Evolutionary conservation across 2,329 filamentous ascomycete genomes (phyloP).

Genomic region (Orbilia oligospora): DNA sequence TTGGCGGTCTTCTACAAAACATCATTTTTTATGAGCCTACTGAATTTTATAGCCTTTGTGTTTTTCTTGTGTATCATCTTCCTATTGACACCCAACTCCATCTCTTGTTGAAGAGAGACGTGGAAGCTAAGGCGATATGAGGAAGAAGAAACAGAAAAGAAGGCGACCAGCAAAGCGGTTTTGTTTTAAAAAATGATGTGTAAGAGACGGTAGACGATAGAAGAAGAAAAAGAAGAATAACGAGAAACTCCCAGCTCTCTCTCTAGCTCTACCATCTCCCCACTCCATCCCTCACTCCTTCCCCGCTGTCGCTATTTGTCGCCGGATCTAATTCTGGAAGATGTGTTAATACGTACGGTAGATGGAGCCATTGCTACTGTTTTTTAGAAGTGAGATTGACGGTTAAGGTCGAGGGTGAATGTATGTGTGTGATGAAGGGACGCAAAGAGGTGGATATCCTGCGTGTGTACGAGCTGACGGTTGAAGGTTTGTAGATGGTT

Average conservation of each 20-base stretch:
- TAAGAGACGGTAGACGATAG: conserved; percentile 64
- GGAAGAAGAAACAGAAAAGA: not conserved
- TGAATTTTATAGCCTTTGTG: conserved; percentile 74
- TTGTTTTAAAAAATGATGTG: conserved; percentile 67
- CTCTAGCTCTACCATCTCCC: not conserved
- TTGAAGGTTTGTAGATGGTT: conserved; percentile 23
- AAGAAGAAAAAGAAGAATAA: not conserved
- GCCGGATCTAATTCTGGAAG: not conserved
- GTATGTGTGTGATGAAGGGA: conserved; percentile 46
- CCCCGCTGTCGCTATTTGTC: conserved; percentile 40
- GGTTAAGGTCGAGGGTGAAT: conserved; percentile 62
- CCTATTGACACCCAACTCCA: not conserved
- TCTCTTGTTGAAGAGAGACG: not conserved
- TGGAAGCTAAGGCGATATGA: too few species aligned
- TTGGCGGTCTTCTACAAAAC: conserved; percentile 75
- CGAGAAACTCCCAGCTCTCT: not conserved
- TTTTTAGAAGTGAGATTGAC: conserved; percentile 53
- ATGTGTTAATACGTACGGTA: conserved; percentile 47
- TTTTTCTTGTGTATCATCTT: not conserved
- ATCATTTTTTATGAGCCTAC: conserved; percentile 85
- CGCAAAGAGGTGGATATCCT: conserved; percentile 65
- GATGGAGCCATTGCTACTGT: conserved; percentile 53
- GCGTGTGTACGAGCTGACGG: conserved; percentile 60
- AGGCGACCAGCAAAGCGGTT: conserved; percentile 64
- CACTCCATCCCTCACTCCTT: conserved; percentile 62